Evolutionary conservation across 768 basidiomycete genomes (phyloP).

Genomic region (Lactarius sp.): DNA sequence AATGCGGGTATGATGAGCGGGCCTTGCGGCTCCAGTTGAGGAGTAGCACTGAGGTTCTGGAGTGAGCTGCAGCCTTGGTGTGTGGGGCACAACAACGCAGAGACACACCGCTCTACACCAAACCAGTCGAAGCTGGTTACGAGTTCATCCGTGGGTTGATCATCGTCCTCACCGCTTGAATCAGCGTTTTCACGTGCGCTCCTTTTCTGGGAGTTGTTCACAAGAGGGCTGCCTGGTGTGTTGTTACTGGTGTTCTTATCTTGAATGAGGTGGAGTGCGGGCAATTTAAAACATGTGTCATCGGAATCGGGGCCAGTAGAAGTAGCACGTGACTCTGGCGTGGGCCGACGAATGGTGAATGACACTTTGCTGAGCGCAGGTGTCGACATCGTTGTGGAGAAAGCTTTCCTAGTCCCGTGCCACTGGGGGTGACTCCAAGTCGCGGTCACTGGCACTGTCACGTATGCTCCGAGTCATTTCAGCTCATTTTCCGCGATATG

Average conservation of each 20-base stretch:
- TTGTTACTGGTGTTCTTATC: constrained; percentile 36
- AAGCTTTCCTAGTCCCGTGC: neutral
- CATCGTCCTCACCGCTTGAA: constrained; percentile 51
- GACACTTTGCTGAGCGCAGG: constrained; percentile 51
- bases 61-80: constrained; percentile 69
- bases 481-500: too few relatives aligned
- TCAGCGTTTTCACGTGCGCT: constrained; percentile 41
- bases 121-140: constrained; percentile 69
- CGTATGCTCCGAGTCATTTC: too few relatives aligned
- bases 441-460: neutral
- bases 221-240: constrained; percentile 52
- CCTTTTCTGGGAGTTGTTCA: constrained; percentile 46
- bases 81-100: constrained; percentile 8
- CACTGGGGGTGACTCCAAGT: neutral
- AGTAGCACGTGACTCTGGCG: constrained; percentile 55
- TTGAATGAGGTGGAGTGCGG: constrained; percentile 46
- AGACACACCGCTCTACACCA: constrained; percentile 82
- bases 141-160: constrained; percentile 53
- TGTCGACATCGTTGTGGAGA: constrained; percentile 19
- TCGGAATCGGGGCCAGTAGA: constrained; percentile 66
- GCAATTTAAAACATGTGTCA: constrained; percentile 47
- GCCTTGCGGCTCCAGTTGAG: constrained; percentile 43
- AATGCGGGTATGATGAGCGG: constrained; percentile 84
- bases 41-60: constrained; percentile 48
- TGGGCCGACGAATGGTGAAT: constrained; percentile 81